Base-by-base conservation (phyloP, 2,329 filamentous ascomycete genomes). In the Beauveria brongniartii region DNA sequence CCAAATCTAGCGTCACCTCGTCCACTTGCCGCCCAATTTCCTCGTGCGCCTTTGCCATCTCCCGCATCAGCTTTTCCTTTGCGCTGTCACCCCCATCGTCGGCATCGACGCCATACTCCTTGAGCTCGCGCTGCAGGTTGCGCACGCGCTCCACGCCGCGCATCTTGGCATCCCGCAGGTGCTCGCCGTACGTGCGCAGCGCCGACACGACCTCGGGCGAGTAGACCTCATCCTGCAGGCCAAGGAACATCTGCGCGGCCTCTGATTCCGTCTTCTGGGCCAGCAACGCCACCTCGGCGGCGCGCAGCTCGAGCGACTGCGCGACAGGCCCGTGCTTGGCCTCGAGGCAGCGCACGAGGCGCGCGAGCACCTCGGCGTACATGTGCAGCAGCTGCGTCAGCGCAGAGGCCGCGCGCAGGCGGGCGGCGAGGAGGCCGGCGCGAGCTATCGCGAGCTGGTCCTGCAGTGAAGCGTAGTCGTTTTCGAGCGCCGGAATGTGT, bases 321-420 rank as follows among this genome's bases (percentile, higher is more conserved):
- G 81, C 80, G 5, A 82, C 72, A 22, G 77, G 72, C 34, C 80
- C 79, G 68, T 85, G 82, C 65, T 85, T 85, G 2, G 77, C 73
- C 64, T 85, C 82, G 1, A 85, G 75, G 2, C 75, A 68, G 58
- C 77, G 77, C n/a, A 84, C 68, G 1, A 84, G 75, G 18, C 73
- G 69, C 1, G 72, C 63, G 2, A 83, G 65, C 0, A 71, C 74
- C 3, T 71, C 65, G 8, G 75, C 71, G 65, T 80, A 75, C 8
- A 69, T 66, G 20, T 71, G 66, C 0, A 83, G 72, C 18, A 82
- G 74, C 3, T 60, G 56, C 0, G 71, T 68, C 1, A 82, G 68
- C 3, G 70, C 63, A 7, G 71, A 65, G 28, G 77, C 72, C 3
- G 76, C 71, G 12, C 69, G 67, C 7, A 78, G 69, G 12, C 81